Evolutionary conservation across 1,284 basidiomycete genomes (phyloP).

Genomic region (Ceratobasidium sp.): DNA sequence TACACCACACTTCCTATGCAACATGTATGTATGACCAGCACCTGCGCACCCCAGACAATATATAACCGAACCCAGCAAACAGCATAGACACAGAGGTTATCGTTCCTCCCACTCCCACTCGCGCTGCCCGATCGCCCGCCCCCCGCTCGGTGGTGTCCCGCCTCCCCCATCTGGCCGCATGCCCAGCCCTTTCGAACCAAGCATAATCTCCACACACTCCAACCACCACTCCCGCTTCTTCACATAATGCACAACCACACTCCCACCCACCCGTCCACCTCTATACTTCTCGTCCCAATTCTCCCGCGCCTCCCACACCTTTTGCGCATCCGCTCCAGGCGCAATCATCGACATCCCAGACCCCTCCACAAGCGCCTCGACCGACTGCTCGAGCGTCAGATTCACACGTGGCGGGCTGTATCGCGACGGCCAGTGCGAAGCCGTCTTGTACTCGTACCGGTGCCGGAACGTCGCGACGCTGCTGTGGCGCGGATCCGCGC

Average conservation of each 20-base stretch:
- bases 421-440: conserved; percentile 83
- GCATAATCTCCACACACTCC: conserved; percentile 89
- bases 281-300: conserved; percentile 71
- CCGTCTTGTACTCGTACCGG: conserved; percentile 74
- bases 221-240: conserved; percentile 97
- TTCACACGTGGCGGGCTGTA: conserved; percentile 78
- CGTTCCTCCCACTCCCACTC: neutral
- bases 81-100: neutral
- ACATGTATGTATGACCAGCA: too few relatives aligned
- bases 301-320: conserved; percentile 76
- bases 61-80: conserved; percentile 3
- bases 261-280: conserved; percentile 80
- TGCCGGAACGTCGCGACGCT: conserved; percentile 29
- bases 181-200: conserved; percentile 60
- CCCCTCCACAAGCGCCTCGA: conserved; percentile 96
- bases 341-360: conserved; percentile 72
- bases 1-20: conserved; percentile 2
- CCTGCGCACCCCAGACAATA: neutral
- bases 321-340: conserved; percentile 56
- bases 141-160: neutral
- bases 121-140: conserved; percentile 8
- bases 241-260: conserved; percentile 94
- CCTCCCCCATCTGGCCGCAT: conserved; percentile 28
- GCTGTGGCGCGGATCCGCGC: conserved; percentile 24
- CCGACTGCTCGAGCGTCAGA: conserved; percentile 74